These are phyloP conservation scores for Pseudozyma thailandica DNA, from an alignment of 1,284 basidiomycete species.

Conservation along the genomic window DNA sequence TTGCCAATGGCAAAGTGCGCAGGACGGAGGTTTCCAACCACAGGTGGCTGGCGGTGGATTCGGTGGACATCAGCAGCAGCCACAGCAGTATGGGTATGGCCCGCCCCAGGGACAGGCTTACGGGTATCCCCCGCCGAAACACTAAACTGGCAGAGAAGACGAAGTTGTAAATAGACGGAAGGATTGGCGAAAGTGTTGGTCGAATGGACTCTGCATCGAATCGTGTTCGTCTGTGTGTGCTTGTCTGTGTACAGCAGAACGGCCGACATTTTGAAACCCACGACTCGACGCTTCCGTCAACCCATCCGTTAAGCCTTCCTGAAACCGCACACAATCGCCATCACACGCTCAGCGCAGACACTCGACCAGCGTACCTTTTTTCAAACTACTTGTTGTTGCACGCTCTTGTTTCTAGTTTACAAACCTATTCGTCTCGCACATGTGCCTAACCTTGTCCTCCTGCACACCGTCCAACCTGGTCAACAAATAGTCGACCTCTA, in stretches of 20 bases:
- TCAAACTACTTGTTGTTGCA: neutral
- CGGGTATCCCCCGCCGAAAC: slow-evolving; percentile 55
- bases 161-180: neutral
- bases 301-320: too few relatives aligned
- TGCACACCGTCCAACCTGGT: slow-evolving; percentile 36
- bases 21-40: slow-evolving; percentile 60
- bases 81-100: slow-evolving; percentile 53
- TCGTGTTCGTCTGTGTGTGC: too few relatives aligned
- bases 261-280: too few relatives aligned
- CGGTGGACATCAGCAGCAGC: slow-evolving; percentile 36
- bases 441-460: slow-evolving; percentile 17
- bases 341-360: too few relatives aligned
- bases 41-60: slow-evolving; percentile 43
- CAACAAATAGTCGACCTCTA: slow-evolving; percentile 76
- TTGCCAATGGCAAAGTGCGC: slow-evolving; percentile 61
- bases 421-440: slow-evolving; percentile 31
- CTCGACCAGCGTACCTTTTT: neutral
- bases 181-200: too few relatives aligned
- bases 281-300: too few relatives aligned
- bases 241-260: too few relatives aligned
- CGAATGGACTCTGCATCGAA: too few relatives aligned
- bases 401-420: slow-evolving; percentile 16
- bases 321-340: too few relatives aligned
- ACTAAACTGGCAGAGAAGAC: slow-evolving; percentile 1
- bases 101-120: slow-evolving; percentile 34